Conservation (phyloP, 1,139 yeast genomes). For the Starmera stellimalicola region DNA sequence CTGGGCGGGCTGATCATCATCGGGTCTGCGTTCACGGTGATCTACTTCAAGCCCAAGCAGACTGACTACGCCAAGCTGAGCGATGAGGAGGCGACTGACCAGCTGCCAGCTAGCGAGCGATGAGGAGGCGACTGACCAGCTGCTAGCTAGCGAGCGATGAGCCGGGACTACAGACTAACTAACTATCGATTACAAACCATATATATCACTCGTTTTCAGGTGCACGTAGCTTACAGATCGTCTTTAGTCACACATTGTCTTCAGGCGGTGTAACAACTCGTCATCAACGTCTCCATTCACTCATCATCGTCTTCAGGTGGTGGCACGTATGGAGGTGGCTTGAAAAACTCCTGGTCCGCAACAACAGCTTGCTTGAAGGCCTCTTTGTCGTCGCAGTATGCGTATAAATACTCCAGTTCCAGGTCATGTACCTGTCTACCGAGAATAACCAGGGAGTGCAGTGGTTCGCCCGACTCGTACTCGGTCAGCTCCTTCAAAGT, state of each 20-base stretch:
- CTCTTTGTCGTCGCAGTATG: constrained; percentile 61
- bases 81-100: constrained; percentile 2
- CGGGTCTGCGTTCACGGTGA: constrained; percentile 53
- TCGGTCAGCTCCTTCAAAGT: constrained; percentile 64
- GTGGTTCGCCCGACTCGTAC: constrained; percentile 89
- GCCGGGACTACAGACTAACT: too few relatives aligned
- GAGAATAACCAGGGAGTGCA: constrained; percentile 81
- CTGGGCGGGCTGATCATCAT: constrained; percentile 63
- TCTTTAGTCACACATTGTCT: too few relatives aligned
- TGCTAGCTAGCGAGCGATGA: too few relatives aligned
- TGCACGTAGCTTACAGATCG: too few relatives aligned
- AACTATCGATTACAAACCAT: too few relatives aligned
- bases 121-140: not conserved
- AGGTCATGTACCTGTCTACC: constrained; percentile 94
- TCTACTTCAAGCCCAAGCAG: constrained; percentile 36
- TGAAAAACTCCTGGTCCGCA: constrained; percentile 69
- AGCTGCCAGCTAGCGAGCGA: too few relatives aligned
- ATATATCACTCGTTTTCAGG: too few relatives aligned
- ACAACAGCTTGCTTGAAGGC: constrained; percentile 49
- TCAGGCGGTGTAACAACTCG: too few relatives aligned
- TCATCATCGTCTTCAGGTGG: constrained; percentile 26
- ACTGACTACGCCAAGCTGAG: constrained; percentile 4
- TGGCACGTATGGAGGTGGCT: constrained; percentile 36
- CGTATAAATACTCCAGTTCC: constrained; percentile 77
- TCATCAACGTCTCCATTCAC: too few relatives aligned